These are phyloP conservation scores for Penicillium janthinellum DNA, from an alignment of 2,329 filamentous ascomycete species.

Conservation along the genomic window DNA sequence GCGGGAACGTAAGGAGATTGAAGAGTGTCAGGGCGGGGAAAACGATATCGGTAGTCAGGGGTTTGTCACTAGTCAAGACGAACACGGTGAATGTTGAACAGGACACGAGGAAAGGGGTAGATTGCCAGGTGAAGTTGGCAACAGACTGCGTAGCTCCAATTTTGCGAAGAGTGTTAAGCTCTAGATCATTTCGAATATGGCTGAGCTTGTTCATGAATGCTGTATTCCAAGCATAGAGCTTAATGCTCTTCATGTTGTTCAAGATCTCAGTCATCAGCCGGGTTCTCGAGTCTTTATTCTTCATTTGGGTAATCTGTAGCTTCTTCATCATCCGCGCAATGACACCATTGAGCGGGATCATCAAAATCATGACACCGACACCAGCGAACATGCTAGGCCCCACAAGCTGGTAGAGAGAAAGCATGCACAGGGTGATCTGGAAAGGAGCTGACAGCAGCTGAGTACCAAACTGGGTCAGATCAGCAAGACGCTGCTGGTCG, in stretches of 20 bases:
- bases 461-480: constrained; percentile 92
- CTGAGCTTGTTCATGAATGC: constrained; percentile 98
- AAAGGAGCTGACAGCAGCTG: constrained; percentile 97
- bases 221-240: constrained; percentile 95
- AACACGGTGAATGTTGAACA: constrained; percentile 96
- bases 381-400: constrained; percentile 95
- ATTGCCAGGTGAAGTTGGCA: constrained; percentile 97
- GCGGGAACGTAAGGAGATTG: constrained; percentile 92
- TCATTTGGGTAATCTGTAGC: constrained; percentile 95
- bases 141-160: constrained; percentile 93
- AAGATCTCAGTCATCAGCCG: constrained; percentile 95
- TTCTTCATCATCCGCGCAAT: constrained; percentile 93
- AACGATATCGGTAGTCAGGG: constrained; percentile 90
- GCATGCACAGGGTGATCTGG: constrained; percentile 93
- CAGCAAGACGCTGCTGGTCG: constrained; percentile 91
- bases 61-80: constrained; percentile 76
- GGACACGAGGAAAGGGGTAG: constrained; percentile 94
- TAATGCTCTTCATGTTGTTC: constrained; percentile 99
- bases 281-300: constrained; percentile 94
- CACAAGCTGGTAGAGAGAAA: constrained; percentile 92
- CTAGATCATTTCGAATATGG: constrained; percentile 91
- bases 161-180: constrained; percentile 91
- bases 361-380: constrained; percentile 90
- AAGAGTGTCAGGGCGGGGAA: constrained; percentile 93
- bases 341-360: constrained; percentile 93